These are phyloP conservation scores for Xylariomycetidae sp. DNA, from an alignment of 2,329 filamentous ascomycete species.

Conservation along the genomic window DNA sequence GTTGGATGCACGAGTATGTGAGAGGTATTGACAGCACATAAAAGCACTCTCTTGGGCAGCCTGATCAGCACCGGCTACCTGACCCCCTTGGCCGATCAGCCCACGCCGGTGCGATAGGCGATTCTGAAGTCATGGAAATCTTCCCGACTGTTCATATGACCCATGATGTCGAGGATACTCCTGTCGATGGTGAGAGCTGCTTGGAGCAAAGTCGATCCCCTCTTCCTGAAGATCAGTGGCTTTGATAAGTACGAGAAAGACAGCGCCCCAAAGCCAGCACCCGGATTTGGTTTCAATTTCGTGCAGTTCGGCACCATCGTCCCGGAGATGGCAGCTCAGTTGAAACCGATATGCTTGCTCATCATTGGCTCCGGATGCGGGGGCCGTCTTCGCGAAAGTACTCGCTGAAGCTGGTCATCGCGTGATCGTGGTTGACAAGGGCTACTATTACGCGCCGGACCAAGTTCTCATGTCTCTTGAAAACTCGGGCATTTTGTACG, in stretches of 20 bases:
- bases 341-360: constrained; percentile 74
- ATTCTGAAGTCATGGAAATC: constrained; percentile 5
- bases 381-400: constrained; percentile 62
- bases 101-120: neutral
- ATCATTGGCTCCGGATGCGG: constrained; percentile 70
- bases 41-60: constrained; percentile 8
- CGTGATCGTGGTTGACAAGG: constrained; percentile 67
- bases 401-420: constrained; percentile 46
- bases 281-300: constrained; percentile 55
- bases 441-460: constrained; percentile 58
- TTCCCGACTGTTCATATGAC: constrained; percentile 3
- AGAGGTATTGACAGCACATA: no score
- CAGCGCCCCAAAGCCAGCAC: constrained; percentile 31
- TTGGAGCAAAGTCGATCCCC: constrained; percentile 3
- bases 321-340: constrained; percentile 46
- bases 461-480: constrained; percentile 61
- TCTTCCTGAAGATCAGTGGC: constrained; percentile 3
- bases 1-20: no score
- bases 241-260: neutral
- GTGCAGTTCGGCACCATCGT: constrained; percentile 51
- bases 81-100: constrained; percentile 4
- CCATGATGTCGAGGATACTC: constrained; percentile 4
- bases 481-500: constrained; percentile 54
- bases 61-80: constrained; percentile 6
- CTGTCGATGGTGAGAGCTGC: constrained; percentile 1